Conservation (phyloP, 169 alveolate genomes). For the Plasmodium relictum region DNA sequence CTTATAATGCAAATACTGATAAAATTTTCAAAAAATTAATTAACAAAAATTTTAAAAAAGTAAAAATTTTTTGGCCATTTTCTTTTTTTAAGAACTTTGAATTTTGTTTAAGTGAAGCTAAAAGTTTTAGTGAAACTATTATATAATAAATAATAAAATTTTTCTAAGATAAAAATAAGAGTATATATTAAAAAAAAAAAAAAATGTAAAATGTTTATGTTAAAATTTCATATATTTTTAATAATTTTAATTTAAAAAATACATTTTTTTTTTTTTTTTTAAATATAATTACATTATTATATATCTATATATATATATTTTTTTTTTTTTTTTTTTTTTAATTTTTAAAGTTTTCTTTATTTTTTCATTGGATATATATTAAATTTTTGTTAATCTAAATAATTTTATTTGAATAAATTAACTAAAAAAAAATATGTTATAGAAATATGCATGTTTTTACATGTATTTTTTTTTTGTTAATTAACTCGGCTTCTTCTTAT, state of each 20-base stretch:
- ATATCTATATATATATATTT: conserved; percentile 1
- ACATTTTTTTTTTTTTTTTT: background rate
- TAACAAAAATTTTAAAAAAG: conserved; percentile 5
- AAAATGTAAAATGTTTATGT: no score
- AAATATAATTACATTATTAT: no score
- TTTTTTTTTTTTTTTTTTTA: background rate
- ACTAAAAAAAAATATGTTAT: background rate
- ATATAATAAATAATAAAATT: background rate
- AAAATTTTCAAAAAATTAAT: conserved; percentile 31
- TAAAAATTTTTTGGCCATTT: conserved; percentile 59
- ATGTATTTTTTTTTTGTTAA: background rate
- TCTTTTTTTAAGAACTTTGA: conserved; percentile 48
- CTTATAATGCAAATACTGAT: conserved; percentile 16
- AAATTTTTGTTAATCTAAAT: background rate
- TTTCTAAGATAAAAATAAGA: background rate
- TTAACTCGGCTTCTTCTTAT: background rate
- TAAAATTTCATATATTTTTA: background rate
- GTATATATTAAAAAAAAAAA: background rate
- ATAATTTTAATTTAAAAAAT: background rate
- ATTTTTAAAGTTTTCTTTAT: background rate
- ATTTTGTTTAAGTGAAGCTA: conserved; percentile 36
- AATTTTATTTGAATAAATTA: background rate
- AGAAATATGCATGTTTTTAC: background rate
- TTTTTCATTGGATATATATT: background rate
- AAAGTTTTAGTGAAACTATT: conserved; percentile 13